These are phyloP conservation scores for Coemansia sp. DNA, from an alignment of 192 early-diverging fungal species.

Conservation along the genomic window DNA sequence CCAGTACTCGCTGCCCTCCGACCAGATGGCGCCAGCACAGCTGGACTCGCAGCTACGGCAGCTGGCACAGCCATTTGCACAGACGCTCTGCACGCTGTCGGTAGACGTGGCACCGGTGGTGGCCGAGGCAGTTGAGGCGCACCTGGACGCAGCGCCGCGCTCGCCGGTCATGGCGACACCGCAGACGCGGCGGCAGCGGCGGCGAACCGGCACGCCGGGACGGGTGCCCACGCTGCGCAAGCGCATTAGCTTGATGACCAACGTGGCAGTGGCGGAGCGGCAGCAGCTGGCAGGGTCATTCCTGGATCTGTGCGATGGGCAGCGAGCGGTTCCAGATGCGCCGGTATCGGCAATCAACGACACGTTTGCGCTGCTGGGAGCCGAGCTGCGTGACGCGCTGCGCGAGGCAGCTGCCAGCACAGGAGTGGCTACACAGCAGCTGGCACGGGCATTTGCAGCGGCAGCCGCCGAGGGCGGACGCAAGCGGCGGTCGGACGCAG, in stretches of 20 bases:
- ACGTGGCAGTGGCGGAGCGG: conserved; percentile 14
- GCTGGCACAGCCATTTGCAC: conserved; percentile 16
- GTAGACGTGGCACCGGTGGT: conserved; percentile 13
- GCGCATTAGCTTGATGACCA: conserved; percentile 20
- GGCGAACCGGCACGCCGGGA: conserved; percentile 4
- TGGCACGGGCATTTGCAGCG: conserved; percentile 11
- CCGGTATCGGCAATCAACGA: conserved; percentile 4
- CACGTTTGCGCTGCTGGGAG: conserved; percentile 15
- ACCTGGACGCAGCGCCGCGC: conserved; percentile 12
- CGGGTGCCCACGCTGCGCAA: conserved; percentile 9
- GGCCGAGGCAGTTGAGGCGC: conserved; percentile 14
- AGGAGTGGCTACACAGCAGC: background rate
- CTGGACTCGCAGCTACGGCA: conserved; percentile 22
- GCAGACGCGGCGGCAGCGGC: background rate
- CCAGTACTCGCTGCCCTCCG: conserved; percentile 39
- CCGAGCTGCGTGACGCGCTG: conserved; percentile 22
- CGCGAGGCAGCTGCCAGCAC: conserved; percentile 1
- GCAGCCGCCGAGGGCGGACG: background rate
- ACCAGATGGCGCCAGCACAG: conserved; percentile 10
- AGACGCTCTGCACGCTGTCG: conserved; percentile 12
- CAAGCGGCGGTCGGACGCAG: conserved; percentile 6
- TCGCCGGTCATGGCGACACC: background rate
- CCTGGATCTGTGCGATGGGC: conserved; percentile 11
- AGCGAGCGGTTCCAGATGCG: background rate
- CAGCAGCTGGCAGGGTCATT: conserved; percentile 15